Base-by-base conservation (phyloP, 768 basidiomycete species). In the Trametes cinnabarina region DNA sequence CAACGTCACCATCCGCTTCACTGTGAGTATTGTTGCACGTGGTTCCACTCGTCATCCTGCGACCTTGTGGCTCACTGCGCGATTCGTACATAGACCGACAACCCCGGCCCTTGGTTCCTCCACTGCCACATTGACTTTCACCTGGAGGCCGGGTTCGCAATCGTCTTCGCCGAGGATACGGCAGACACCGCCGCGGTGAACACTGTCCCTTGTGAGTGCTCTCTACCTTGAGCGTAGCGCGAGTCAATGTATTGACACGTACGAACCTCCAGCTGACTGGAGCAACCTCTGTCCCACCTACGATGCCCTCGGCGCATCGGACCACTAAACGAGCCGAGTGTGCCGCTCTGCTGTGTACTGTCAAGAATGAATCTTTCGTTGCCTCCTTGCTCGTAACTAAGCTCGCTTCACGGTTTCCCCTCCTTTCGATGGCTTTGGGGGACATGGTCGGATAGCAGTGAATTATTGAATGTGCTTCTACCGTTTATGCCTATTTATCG, bases 71-170 rank as follows among this genome's bases (percentile, higher is more conserved):
- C 30, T 32, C 30, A 32, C 30, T 32, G 6, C 6, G 7, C 30
- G 30, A 12, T 32, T 12, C 6, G 6, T 12, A 6, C 30, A 6
- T 32, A 61, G 57, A 68, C 69, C 12, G 54, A 68, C 61, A 68
- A 68, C 57, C 63, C 67, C 15, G 61, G 66, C 22, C 66, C 66
- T 17, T 66, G 67, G 67, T 66, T 70, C 61, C 54, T 70, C 46
- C 69, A 70, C 50, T 69, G 79, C 57, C 81, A 82, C 62, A 82
- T 82, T 53, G 80, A 82, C 52, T 82, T 78, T 73, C 82, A 83
- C 69, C 65, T 82, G 14, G 71, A 77, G 20, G 65, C 68, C 1
- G 78, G 78, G 39, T 68, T 79, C 15, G 77, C 77, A 2, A 55
- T 77, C 28, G 74, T 77, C n/a, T 71, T 79, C 43, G 75, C 74